phyloP scores from a whole-genome alignment of 2,329 filamentous ascomycete genomes.

The Davidsoniella eucalypti region DNA sequence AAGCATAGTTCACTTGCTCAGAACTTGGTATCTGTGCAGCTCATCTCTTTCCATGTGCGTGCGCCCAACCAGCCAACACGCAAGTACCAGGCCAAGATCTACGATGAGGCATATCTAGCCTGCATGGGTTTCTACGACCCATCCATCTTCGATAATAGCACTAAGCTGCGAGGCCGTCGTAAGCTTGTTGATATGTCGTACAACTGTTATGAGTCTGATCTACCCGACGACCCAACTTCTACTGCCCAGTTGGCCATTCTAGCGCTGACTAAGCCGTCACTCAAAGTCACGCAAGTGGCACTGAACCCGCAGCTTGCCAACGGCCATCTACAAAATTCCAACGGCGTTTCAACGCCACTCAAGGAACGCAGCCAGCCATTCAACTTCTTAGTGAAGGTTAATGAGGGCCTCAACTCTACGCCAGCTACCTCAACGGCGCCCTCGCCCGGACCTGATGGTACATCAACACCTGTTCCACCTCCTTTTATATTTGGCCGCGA shows the following conservation, averaged over 20 bases:
- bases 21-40: slow-evolving; percentile 72
- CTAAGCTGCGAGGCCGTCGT: slow-evolving; percentile 64
- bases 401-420: slow-evolving; percentile 56
- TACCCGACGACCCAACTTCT: slow-evolving; percentile 77
- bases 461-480: slow-evolving; percentile 46
- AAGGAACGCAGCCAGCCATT: slow-evolving; percentile 51
- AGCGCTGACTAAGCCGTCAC: slow-evolving; percentile 41
- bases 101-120: slow-evolving; percentile 88
- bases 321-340: slow-evolving; percentile 7
- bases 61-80: slow-evolving; percentile 75
- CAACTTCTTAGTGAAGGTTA: slow-evolving; percentile 48
- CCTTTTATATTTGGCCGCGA: slow-evolving; percentile 35
- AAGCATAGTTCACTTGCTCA: slow-evolving; percentile 87
- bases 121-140: slow-evolving; percentile 92
- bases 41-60: slow-evolving; percentile 79
- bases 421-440: slow-evolving; percentile 75
- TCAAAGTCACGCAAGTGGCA: slow-evolving; percentile 27
- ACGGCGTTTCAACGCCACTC: slow-evolving; percentile 39
- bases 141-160: slow-evolving; percentile 63
- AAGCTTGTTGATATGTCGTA: slow-evolving; percentile 75
- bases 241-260: slow-evolving; percentile 60
- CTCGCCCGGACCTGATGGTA: slow-evolving; percentile 69
- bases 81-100: slow-evolving; percentile 92
- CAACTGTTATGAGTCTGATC: slow-evolving; percentile 79
- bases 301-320: slow-evolving; percentile 26